Base-by-base conservation (phyloP, 495 filamentous ascomycete species). In the Usnea hakonensis region DNA sequence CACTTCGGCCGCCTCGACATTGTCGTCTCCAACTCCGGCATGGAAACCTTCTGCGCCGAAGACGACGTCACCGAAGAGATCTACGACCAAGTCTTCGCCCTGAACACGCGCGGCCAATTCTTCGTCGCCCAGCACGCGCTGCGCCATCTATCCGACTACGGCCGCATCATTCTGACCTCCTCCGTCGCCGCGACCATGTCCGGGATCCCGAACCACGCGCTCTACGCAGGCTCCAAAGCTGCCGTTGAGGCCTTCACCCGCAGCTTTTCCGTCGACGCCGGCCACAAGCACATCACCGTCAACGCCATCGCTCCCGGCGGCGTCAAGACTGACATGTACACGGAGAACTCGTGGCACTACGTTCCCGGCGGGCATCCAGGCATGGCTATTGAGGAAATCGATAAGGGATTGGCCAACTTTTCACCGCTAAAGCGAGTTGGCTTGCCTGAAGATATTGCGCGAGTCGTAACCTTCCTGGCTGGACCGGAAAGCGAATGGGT, bases 271-370 rank as follows among this genome's bases (percentile, higher is more conserved):
- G 78, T 82, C 6, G 89, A 93, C 71, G 89, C 85, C 67, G 88
- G 88, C 19, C 78, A 79, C 68, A 83, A 83, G 72, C 81, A 82
- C 53, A 88, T 89, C 73, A 91, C 88, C 0, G 87, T 90, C 63
- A 90, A 91, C 61, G 85, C 83, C 3, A 82, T 91, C 43, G 87
- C 88, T 0, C 89, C 89, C 0, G 89, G 87, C 19, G 88, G 87
- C 11, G 83, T 90, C 71, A 90, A 90, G 82, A 85, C 79, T 38
- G 88, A 92, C 67, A 92, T 91, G 89, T 89, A 82, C 72, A 74
- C 81, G 36, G 77, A 83, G 64, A 85, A 85, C 68, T 78, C 83
- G 9, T 85, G 83, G 82, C 80, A 86, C 60, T 89, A 90, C 66
- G 78, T 80, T 35, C 82, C 83, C 9, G 80, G 77, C 56, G 78